These are phyloP conservation scores for Schizonepeta tenuifolia DNA, from an alignment of 257 asterid genomes.

Conservation along the genomic window DNA sequence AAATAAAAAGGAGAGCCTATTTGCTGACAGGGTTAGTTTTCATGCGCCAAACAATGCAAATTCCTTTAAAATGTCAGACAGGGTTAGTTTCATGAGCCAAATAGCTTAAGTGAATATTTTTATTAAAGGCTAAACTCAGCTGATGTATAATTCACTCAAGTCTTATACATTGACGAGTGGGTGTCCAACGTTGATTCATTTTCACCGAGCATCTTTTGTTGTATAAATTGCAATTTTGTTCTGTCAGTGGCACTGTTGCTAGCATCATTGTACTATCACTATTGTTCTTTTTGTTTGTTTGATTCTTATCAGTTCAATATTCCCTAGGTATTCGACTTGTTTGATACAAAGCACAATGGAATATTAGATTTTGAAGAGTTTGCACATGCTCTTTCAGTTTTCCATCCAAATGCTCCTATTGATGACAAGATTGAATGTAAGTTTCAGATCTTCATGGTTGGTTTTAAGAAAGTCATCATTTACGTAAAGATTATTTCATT, in stretches of 20 bases:
- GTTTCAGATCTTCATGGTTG: constrained; percentile 33
- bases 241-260: background rate
- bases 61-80: constrained; percentile 47
- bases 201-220: constrained; percentile 1
- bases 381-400: constrained; percentile 87
- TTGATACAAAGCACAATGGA: constrained; percentile 81
- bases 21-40: constrained; percentile 86
- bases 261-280: constrained; percentile 22
- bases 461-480: constrained; percentile 10
- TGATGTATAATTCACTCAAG: constrained; percentile 19
- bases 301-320: constrained; percentile 21
- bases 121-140: background rate
- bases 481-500: background rate
- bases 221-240: background rate
- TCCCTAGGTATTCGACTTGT: constrained; percentile 78
- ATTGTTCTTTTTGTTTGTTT: constrained; percentile 6
- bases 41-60: constrained; percentile 42
- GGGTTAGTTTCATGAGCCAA: constrained; percentile 54
- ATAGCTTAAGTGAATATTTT: constrained; percentile 20
- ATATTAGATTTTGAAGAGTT: constrained; percentile 81
- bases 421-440: constrained; percentile 86
- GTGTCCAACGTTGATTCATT: background rate
- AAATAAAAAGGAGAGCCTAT: constrained; percentile 74
- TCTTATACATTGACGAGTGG: constrained; percentile 22
- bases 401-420: constrained; percentile 83